Evolutionary conservation across 495 filamentous ascomycete genomes (phyloP).

Genomic region (Podospora conica): DNA sequence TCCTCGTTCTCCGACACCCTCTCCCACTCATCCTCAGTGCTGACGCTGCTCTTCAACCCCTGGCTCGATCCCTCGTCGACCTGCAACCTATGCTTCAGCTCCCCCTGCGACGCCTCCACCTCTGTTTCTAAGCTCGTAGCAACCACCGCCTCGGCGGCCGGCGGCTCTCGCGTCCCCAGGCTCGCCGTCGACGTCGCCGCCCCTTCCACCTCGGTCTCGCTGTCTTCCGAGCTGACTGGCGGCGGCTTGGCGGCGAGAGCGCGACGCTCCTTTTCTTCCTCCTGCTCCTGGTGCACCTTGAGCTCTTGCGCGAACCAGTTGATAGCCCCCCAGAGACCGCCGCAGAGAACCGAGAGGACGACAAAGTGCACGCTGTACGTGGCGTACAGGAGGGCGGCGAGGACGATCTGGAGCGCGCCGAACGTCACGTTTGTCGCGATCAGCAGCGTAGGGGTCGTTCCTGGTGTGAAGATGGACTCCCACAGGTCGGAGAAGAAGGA

Average conservation of each 20-base stretch:
- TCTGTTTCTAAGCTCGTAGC: conserved; percentile 34
- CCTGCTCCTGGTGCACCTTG: conserved; percentile 55
- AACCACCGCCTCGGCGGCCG: conserved; percentile 20
- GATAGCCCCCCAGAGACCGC: conserved; percentile 81
- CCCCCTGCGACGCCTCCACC: conserved; percentile 29
- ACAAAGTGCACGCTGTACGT: conserved; percentile 88
- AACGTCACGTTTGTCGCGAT: conserved; percentile 89
- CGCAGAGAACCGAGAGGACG: conserved; percentile 69
- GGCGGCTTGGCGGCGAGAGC: conserved; percentile 26
- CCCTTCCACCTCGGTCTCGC: conserved; percentile 49
- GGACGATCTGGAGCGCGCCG: conserved; percentile 70
- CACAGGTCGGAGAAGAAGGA: conserved; percentile 78
- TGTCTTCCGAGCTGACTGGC: conserved; percentile 28
- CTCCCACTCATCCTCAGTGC: conserved; percentile 57
- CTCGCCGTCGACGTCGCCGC: conserved; percentile 25
- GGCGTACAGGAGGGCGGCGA: conserved; percentile 67
- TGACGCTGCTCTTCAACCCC: conserved; percentile 40
- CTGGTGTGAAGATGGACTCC: conserved; percentile 86
- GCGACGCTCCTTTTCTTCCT: conserved; percentile 49
- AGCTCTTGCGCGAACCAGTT: conserved; percentile 95
- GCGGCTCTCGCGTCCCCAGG: conserved; percentile 12
- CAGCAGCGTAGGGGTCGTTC: conserved; percentile 78
- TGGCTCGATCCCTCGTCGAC: conserved; percentile 20
- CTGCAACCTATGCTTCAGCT: conserved; percentile 35
- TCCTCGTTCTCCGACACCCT: conserved; percentile 53